Evolutionary conservation across 192 early-diverging fungal species (phyloP), one percentile per base, ranked within the genome.

Genomic region (Backusella westeae): DNA sequence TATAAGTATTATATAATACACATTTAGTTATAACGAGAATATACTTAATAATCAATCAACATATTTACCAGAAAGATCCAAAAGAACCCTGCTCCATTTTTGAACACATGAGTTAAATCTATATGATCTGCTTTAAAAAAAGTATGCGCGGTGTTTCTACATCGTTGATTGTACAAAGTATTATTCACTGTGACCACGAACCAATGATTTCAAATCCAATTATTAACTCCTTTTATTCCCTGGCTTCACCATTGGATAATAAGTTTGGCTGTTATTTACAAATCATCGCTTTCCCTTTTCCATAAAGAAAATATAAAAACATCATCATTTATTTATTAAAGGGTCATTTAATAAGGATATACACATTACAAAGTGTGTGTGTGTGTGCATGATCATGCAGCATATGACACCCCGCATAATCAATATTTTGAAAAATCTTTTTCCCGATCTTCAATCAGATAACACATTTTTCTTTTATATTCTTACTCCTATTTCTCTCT

Each of bases 401-500:
- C 56, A 63, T 29, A 23, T 63, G 56, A 26, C 56, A 63, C 56
- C 23, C 56, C 56, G 12, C 56, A 63, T 63, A 29, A 63, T 29
- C 56, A 63, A 56, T 56, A 6, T 56, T 56, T 56, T n/a, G 53
- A 26, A 7, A 56, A 63, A 63, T 63, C 56, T 26, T 63, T 63
- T 63, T 63, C 56, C 56, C 56, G 56, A 63, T 63, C 4, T 63
- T 63, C 26, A 63, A 63, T 63, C 56, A 63, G 56, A 63, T 63
- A 63, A 63, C 56, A 63, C 21, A 63, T 32, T 14, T 26, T 26
- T 8, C 2, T 26, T 21, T 52, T 4, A 19, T 56, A 26, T 56
- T 9, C 8, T 56, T 56, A 56, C 53, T 56, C 53, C 53, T 63
- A 63, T 63, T 63, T 21, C 4, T 6, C 17, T 7, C n/a, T 1